Evolutionary conservation across 257 asterid species (phyloP), one percentile per base, ranked within the genome.

Genomic region (Nemophila menziesii): DNA sequence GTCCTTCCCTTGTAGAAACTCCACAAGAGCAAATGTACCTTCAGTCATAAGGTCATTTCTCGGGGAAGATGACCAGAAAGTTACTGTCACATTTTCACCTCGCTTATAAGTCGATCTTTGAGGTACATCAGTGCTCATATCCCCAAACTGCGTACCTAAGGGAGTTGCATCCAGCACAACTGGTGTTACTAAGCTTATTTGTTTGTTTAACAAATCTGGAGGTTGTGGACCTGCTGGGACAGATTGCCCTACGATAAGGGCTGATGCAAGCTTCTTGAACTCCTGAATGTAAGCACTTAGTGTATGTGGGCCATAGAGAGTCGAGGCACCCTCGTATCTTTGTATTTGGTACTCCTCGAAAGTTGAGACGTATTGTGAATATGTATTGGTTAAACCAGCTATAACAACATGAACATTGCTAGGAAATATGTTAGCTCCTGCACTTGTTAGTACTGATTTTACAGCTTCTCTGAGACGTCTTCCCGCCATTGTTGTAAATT

Each of bases 401-500:
- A 77, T 67, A 13, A 73, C 55, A 17, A 77, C 41, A 2, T 54
- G 62, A 15, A 74, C 70, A 13, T 57, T 55, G 5, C 67, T 12
- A 16, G 54, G 48, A 43, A 64, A 77, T 36, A 70, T 77, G 7
- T 77, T 73, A 11, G 67, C 57, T 39, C 75, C 82, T 12, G 43
- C 16, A 27, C 54, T 54, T 50, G 57, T 57, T 11, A 77, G 56
- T 29, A 77, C 67, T 54, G 59, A 69, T 47, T 77, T 77, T n/a
- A 77, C 77, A 1, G 69, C 77, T 49, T 73, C 77, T 33, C 82
- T 63, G n/a, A 73, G 52, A 44, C 87, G 37, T 49, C 87, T 58
- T 4, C 87, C 82, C 8, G 82, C 79, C 82, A 77, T 77, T 33
- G 87, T 73, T 37, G 87, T 77, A 50, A 77, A 77, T 51, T 77